Conservation (phyloP, 192 early-diverging fungal species). For the Entophlyctis helioformis region DNA sequence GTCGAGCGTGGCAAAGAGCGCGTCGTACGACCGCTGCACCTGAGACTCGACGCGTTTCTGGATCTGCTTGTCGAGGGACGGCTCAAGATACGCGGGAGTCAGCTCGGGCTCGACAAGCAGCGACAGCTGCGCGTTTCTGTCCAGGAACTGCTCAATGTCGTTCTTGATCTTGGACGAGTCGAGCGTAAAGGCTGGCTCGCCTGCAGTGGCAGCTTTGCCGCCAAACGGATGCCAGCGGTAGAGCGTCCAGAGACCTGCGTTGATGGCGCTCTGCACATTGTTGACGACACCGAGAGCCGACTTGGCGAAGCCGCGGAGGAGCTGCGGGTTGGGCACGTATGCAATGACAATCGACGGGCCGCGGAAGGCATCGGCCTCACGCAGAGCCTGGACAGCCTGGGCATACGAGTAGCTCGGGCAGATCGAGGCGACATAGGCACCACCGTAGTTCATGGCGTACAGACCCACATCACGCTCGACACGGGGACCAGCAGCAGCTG, state of each 20-base stretch:
- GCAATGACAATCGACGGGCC: slow-evolving; percentile 86
- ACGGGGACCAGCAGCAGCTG: too few species aligned
- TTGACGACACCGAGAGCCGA: slow-evolving; percentile 59
- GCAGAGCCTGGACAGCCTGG: slow-evolving; percentile 75
- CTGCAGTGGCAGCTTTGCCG: too few species aligned
- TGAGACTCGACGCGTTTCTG: slow-evolving; percentile 24
- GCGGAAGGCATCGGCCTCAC: slow-evolving; percentile 78
- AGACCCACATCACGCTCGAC: slow-evolving; percentile 93
- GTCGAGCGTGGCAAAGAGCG: slow-evolving; percentile 60
- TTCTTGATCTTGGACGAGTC: slow-evolving; percentile 71
- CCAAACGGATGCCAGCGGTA: slow-evolving; percentile 96
- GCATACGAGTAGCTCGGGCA: slow-evolving; percentile 79
- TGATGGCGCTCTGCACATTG: slow-evolving; percentile 82
- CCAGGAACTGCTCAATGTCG: slow-evolving; percentile 69
- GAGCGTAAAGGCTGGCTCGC: slow-evolving; percentile 50
- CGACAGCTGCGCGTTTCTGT: slow-evolving; percentile 73
- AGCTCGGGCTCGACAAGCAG: slow-evolving; percentile 61
- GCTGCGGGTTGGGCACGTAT: slow-evolving; percentile 27
- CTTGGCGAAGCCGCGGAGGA: slow-evolving; percentile 17
- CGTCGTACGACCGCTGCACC: slow-evolving; percentile 46
- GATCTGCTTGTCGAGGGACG: slow-evolving; percentile 51
- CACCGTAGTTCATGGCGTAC: slow-evolving; percentile 90
- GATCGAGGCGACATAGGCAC: slow-evolving; percentile 83
- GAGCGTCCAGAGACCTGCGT: slow-evolving; percentile 83
- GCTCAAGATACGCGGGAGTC: slow-evolving; percentile 30